These are phyloP conservation scores for Suillus paluster DNA, from an alignment of 768 basidiomycete genomes.

Conservation along the genomic window DNA sequence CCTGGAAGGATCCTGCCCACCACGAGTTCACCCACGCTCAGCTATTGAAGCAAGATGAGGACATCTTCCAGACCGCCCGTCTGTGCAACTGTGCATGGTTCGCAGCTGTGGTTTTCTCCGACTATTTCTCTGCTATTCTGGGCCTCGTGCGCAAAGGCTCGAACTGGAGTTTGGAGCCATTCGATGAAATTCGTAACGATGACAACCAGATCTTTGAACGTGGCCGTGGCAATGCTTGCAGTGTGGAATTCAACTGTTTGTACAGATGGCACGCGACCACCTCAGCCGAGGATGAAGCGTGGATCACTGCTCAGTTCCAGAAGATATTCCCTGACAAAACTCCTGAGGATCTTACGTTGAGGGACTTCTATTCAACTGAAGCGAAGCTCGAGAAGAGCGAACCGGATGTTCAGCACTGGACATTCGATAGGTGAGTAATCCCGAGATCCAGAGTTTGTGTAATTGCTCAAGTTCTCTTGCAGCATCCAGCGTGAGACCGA, in stretches of 20 bases:
- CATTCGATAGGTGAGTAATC: slow-evolving; percentile 58
- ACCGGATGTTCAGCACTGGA: slow-evolving; percentile 63
- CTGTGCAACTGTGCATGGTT: slow-evolving; percentile 85
- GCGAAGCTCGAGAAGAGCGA: slow-evolving; percentile 42
- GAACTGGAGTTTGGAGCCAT: slow-evolving; percentile 78
- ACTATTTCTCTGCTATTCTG: slow-evolving; percentile 81
- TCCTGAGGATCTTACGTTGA: slow-evolving; percentile 47
- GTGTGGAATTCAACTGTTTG: slow-evolving; percentile 88
- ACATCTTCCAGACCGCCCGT: slow-evolving; percentile 84
- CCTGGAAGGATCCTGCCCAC: slow-evolving; percentile 57
- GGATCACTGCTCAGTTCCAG: slow-evolving; percentile 57
- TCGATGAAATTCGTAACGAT: slow-evolving; percentile 66
- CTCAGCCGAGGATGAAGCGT: slow-evolving; percentile 70
- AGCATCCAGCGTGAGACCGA: slow-evolving; percentile 66
- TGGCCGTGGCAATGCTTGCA: slow-evolving; percentile 80
- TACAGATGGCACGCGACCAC: slow-evolving; percentile 89
- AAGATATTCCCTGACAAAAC: slow-evolving; percentile 58
- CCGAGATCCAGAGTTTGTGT: background rate
- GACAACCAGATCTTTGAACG: slow-evolving; percentile 76
- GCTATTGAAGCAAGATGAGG: slow-evolving; percentile 63
- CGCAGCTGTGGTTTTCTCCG: slow-evolving; percentile 75
- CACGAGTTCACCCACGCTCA: slow-evolving; percentile 40
- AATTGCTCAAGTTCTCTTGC: slow-evolving; percentile 13
- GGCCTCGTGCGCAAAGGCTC: slow-evolving; percentile 79
- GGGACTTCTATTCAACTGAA: slow-evolving; percentile 58